Evolutionary conservation across 352 stramenopile species (phyloP).

Genomic region (Globisporangium spiculum): DNA sequence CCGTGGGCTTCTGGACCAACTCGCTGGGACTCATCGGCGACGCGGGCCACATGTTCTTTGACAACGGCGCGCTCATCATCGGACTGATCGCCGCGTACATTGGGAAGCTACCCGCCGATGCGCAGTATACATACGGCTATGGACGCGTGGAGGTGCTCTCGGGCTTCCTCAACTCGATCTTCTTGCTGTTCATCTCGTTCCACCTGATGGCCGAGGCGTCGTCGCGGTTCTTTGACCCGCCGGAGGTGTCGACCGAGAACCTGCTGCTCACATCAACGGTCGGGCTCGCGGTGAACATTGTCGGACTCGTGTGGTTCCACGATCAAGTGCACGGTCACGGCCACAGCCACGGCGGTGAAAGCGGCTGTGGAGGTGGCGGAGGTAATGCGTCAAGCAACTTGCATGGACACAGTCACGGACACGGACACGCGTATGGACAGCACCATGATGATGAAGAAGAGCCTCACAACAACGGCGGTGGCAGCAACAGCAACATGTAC

Average conservation of each 20-base stretch:
- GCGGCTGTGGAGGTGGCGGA: constrained; percentile 29
- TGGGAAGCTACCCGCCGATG: constrained; percentile 61
- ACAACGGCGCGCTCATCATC: constrained; percentile 84
- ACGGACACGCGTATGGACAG: constrained; percentile 20
- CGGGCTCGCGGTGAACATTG: constrained; percentile 82
- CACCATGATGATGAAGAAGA: constrained; percentile 13
- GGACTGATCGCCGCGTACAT: constrained; percentile 84
- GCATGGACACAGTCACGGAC: constrained; percentile 62
- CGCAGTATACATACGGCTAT: constrained; percentile 84
- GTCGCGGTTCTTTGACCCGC: constrained; percentile 68
- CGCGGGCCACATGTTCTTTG: constrained; percentile 88
- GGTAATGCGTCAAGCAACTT: constrained; percentile 17
- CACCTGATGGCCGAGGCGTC: constrained; percentile 81
- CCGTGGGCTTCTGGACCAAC: constrained; percentile 80
- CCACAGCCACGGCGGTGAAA: constrained; percentile 44
- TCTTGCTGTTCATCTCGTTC: constrained; percentile 81
- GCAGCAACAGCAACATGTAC: constrained; percentile 88
- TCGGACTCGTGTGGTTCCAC: constrained; percentile 90
- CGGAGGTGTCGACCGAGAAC: constrained; percentile 79
- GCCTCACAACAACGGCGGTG: constrained; percentile 4
- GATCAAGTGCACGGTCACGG: constrained; percentile 81
- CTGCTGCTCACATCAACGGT: constrained; percentile 81
- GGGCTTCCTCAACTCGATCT: constrained; percentile 83
- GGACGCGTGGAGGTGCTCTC: constrained; percentile 84
- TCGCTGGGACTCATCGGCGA: constrained; percentile 85